Evolutionary conservation across 2,329 filamentous ascomycete species (phyloP).

Genomic region (Arthrocladium fulminans): DNA sequence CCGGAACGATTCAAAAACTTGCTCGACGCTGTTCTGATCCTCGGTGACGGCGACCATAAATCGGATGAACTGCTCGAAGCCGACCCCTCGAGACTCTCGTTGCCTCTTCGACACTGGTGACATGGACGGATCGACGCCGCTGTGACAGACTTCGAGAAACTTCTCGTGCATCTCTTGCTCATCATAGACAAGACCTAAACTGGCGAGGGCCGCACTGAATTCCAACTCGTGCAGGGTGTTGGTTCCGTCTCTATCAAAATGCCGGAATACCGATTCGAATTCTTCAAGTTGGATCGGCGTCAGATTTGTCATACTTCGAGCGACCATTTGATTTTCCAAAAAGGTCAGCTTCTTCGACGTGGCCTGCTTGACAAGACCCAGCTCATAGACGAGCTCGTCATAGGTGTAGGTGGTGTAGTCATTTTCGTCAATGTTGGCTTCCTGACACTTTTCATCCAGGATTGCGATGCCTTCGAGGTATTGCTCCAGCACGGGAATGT

Average conservation of each 20-base stretch:
- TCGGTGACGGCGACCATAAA: constrained; percentile 99
- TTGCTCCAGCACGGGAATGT: constrained; percentile 77
- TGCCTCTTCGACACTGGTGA: constrained; percentile 21
- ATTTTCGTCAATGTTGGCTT: constrained; percentile 98
- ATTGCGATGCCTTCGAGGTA: constrained; percentile 81
- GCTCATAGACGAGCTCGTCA: constrained; percentile 89
- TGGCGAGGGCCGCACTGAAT: constrained; percentile 92
- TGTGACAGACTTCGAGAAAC: constrained; percentile 69
- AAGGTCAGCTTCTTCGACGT: constrained; percentile 96
- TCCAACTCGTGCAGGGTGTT: constrained; percentile 89
- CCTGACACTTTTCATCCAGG: constrained; percentile 79
- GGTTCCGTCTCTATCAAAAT: constrained; percentile 88
- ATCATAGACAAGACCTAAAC: constrained; percentile 87
- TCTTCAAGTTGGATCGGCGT: constrained; percentile 97
- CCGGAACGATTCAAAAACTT: constrained; percentile 94
- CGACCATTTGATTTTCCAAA: constrained; percentile 96
- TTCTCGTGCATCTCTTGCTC: constrained; percentile 98
- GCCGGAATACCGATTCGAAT: constrained; percentile 95
- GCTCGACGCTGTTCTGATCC: constrained; percentile 96
- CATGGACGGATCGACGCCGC: constrained; percentile 31
- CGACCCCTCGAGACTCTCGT: constrained; percentile 52
- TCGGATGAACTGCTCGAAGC: constrained; percentile 96
- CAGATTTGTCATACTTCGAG: constrained; percentile 95
- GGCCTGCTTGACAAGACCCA: constrained; percentile 80
- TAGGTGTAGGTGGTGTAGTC: constrained; percentile 99